Conservation (phyloP, 352 stramenopile species). For the Phytophthora megakarya region DNA sequence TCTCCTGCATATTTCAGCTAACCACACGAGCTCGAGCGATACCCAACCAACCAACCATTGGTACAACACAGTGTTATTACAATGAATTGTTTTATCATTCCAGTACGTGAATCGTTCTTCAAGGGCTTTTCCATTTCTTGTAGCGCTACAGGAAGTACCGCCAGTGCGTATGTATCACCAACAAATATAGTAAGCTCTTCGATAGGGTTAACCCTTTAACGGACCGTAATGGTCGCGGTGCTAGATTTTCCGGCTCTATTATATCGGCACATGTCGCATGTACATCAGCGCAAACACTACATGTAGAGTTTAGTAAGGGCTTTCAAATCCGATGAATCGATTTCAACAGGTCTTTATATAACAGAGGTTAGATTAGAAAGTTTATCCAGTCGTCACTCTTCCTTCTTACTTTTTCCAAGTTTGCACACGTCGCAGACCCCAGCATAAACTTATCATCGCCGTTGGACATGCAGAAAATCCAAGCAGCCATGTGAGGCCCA, state of each 20-base stretch:
- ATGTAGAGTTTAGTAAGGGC: background rate
- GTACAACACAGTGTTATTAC: too few relatives aligned
- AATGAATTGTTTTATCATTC: too few relatives aligned
- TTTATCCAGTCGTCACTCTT: constrained; percentile 7
- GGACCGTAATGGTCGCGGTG: too few relatives aligned
- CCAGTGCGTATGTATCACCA: too few relatives aligned
- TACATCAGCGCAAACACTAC: background rate
- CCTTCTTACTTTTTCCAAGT: background rate
- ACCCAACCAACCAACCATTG: too few relatives aligned
- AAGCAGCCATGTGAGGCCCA: background rate
- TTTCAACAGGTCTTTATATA: background rate
- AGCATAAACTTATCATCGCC: constrained; percentile 3
- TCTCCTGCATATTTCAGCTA: constrained; percentile 6
- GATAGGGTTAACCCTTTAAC: too few relatives aligned
- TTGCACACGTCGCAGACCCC: constrained; percentile 19
- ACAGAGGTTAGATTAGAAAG: constrained; percentile 11
- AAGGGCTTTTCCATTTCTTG: too few relatives aligned
- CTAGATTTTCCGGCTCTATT: too few relatives aligned
- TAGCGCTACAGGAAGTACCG: too few relatives aligned
- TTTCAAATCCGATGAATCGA: background rate
- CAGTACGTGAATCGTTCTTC: too few relatives aligned
- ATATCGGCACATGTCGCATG: constrained; percentile 8
- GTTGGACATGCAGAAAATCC: constrained; percentile 31
- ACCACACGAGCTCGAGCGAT: too few relatives aligned
- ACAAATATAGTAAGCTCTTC: too few relatives aligned